Evolutionary conservation across 495 filamentous ascomycete genomes (phyloP), one percentile per base, ranked within the genome.

Genomic region (Penicillium odoratum): DNA sequence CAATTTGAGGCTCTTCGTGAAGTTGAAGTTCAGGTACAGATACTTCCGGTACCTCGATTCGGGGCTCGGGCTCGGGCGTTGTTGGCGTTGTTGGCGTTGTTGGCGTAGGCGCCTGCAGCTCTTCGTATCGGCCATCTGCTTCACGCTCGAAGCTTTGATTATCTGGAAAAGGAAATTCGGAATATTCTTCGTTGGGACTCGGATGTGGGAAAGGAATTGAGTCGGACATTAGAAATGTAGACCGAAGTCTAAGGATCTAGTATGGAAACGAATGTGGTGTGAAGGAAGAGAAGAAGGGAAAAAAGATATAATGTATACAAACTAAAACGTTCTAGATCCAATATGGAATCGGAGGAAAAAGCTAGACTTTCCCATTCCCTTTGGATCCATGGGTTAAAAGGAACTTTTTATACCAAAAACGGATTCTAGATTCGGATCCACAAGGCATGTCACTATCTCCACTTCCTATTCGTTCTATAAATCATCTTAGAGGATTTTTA

Each of bases 171-270:
- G 64, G 61, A 29, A 57, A 60, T 57, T 69, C 66, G 29, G 56
- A 50, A 18, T 61, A 61, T 46, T 69, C 64, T 61, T 69, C 67
- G 51, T 40, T 61, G 5, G 67, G 67, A 33, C 62, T 69, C 11
- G 67, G 67, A 44, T 63, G 62, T 11, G 67, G 67, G 25, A 56
- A 54, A 47, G 44, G 47, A 36, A 64, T 59, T 16, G 51, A 33
- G 46, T 56, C 53, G 64, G 66, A 69, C 66, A 69, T 69, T 29
- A 44, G 52, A 45, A 33, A 13, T 51, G 16, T 40, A 40, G 30
- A 40, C 46, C 46, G 34, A 36, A 40, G 30, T 18, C 13, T 33
- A 10, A 10, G 31, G 3, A 30, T 53, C 40, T 43, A 48, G 8
- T 44, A 15, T 28, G 11, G 11, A 44, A 53, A 43, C 18, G 36